These are phyloP conservation scores for Aquilaria malaccensis DNA, from an alignment of 345 rosid genomes.

Conservation along the genomic window DNA sequence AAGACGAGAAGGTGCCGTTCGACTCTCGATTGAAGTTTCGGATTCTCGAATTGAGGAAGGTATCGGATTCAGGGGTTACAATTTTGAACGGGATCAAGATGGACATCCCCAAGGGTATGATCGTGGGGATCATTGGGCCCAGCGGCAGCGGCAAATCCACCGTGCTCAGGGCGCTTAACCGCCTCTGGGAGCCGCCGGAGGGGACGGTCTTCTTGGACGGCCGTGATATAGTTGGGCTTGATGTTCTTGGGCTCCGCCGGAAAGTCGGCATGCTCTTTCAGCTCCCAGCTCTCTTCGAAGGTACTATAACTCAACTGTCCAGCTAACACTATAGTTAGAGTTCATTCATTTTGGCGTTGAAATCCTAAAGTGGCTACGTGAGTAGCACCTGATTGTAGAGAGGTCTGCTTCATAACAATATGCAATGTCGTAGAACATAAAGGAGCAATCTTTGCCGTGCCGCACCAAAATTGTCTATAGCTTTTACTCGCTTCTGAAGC, in stretches of 20 bases:
- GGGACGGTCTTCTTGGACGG: constrained; percentile 66
- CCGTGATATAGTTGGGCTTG: constrained; percentile 46
- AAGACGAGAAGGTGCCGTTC: too few species aligned
- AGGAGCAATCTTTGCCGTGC: too few species aligned
- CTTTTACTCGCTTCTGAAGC: too few species aligned
- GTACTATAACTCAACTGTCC: constrained; percentile 19
- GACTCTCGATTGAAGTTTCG: constrained; percentile 32
- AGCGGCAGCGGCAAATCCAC: constrained; percentile 97
- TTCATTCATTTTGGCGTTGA: too few species aligned
- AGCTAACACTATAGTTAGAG: too few species aligned
- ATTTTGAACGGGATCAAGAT: constrained; percentile 48
- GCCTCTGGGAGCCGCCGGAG: constrained; percentile 84
- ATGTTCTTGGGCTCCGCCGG: constrained; percentile 71
- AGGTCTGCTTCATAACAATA: too few species aligned
- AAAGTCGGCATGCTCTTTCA: constrained; percentile 96
- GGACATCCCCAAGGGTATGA: constrained; percentile 50
- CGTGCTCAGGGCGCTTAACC: constrained; percentile 62
- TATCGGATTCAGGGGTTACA: constrained; percentile 37
- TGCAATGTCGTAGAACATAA: too few species aligned
- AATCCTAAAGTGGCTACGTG: too few species aligned
- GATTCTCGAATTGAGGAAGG: constrained; percentile 37
- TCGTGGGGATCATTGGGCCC: constrained; percentile 86
- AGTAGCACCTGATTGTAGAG: too few species aligned
- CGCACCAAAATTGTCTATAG: too few species aligned
- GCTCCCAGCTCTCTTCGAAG: constrained; percentile 81